phyloP scores from a whole-genome alignment of 441 rosid genomes.

The Gossypium laxum region DNA sequence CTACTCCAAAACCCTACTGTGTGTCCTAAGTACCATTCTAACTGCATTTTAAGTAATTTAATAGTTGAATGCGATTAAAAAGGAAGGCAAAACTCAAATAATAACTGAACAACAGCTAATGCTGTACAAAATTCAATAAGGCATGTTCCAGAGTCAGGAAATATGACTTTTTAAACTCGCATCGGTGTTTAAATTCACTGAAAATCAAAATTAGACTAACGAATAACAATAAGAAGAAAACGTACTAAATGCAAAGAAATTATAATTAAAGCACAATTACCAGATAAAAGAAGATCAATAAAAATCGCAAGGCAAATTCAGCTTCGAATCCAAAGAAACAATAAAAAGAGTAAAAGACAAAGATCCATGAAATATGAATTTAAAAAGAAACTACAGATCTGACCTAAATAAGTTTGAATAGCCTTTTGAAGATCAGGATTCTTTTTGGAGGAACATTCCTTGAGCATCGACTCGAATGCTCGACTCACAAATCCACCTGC shows the following conservation, averaged over 20 bases:
- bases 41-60: not conserved
- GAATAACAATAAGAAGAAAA: not conserved
- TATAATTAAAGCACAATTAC: not conserved
- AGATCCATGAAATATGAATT: not conserved
- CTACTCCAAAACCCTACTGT: not conserved
- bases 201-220: not conserved
- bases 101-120: not conserved
- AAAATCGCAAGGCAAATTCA: not conserved
- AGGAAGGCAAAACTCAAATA: not conserved
- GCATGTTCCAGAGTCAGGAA: not conserved
- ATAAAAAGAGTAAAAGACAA: not conserved
- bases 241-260: not conserved
- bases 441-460: constrained; percentile 81
- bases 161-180: not conserved
- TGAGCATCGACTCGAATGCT: constrained; percentile 90
- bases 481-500: constrained; percentile 96
- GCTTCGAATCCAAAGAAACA: not conserved
- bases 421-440: constrained; percentile 78
- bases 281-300: not conserved
- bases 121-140: not conserved
- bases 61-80: not conserved
- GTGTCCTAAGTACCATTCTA: not conserved
- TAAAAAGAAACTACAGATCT: constrained; percentile 21
- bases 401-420: constrained; percentile 65
- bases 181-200: not conserved